Evolutionary conservation across 139 green algal genomes (phyloP), one percentile per base, ranked within the genome.

Genomic region (Haematococcus lacustris): DNA sequence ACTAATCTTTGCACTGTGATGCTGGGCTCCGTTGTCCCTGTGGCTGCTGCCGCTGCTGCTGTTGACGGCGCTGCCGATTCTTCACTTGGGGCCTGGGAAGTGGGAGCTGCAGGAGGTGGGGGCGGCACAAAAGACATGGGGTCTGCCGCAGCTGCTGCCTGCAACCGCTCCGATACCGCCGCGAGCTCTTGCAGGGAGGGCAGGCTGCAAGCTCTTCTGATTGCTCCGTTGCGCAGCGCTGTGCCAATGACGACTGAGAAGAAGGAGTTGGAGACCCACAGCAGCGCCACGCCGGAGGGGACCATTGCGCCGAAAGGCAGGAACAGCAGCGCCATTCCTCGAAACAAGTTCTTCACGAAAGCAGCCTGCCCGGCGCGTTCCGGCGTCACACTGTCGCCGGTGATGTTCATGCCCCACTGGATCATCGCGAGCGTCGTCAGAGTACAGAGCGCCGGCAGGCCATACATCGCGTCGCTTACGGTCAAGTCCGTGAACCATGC

Each of bases 401-500:
- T 51, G 37, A 76, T 26, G 25, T 87, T 76, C 4, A 84, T 86
- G 3, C 84, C 84, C 40, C 89, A 78, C 79, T 95, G 78, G 5
- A 97, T 79, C 37, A 88, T 91, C 0, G 79, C 71, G 35, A 97
- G 74, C 35, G 96, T 95, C 17, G 85, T 70, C 17, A 71, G 26
- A 6, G 74, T 74, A n/a, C 86, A 86, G 23, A 93, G 65, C 28
- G 93, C 73, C 32, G 93, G 93, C 51, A 98, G 76, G 32, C 76
- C 73, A 37, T 89, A 95, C 47, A 76, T 86, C 0, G 92, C 83
- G 83, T 98, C 93, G 6, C 88, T 60, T 4, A 82, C 34, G 0
- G 93, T 93, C 2, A 98, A 84, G 86, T 98, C 85, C 0, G 66
- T 77, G 78, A 96, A 97, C 93, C 89, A 97, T 0, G 91, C 43